These are phyloP conservation scores for Nymphaea colorata DNA, from an alignment of 164 flowering plant species.

Conservation along the genomic window DNA sequence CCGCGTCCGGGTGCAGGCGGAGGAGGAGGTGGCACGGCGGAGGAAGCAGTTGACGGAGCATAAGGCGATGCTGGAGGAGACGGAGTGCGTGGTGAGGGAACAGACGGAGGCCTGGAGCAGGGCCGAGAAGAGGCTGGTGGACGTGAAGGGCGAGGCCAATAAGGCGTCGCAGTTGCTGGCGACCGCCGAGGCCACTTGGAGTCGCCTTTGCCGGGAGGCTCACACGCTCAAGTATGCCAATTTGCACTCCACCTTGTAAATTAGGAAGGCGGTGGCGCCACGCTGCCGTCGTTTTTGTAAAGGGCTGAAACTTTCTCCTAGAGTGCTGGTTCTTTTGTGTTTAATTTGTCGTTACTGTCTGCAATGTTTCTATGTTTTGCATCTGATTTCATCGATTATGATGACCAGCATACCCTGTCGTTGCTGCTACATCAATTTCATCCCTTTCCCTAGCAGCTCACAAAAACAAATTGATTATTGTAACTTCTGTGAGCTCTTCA, in stretches of 20 bases:
- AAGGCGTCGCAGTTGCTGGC: background rate
- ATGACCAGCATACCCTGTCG: too few species aligned
- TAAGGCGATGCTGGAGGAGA: background rate
- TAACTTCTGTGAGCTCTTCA: too few species aligned
- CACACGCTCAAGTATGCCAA: background rate
- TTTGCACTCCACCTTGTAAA: background rate
- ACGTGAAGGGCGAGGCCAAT: background rate
- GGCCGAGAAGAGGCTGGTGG: background rate
- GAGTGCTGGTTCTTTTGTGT: too few species aligned
- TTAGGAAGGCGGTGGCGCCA: too few species aligned
- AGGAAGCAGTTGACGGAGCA: background rate
- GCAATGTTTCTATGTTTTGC: too few species aligned
- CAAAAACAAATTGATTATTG: too few species aligned
- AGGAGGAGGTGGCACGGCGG: background rate
- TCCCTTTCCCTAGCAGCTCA: too few species aligned
- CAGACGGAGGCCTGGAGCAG: background rate
- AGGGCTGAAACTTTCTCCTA: too few species aligned
- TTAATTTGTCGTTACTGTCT: too few species aligned
- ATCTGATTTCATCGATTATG: too few species aligned
- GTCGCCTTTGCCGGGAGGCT: background rate
- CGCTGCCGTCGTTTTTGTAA: too few species aligned
- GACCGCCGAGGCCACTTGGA: background rate
- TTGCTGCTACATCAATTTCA: too few species aligned
- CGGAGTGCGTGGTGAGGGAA: background rate
- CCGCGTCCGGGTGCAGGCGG: background rate